Base-by-base conservation (phyloP, 805 yeast species). In the Geotrichum ghanense region DNA sequence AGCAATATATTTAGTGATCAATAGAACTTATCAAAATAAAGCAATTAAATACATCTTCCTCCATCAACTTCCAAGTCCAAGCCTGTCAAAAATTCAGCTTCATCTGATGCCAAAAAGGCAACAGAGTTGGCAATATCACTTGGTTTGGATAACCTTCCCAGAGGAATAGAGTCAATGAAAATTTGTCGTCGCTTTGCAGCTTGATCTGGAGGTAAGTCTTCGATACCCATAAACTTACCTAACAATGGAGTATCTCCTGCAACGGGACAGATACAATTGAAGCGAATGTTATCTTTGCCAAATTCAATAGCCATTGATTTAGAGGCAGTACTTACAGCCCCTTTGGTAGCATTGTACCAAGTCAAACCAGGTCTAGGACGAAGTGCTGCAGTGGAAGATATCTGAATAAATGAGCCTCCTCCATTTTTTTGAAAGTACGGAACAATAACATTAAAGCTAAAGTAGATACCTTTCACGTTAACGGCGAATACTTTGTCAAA, bases 211-310 rank as follows among this genome's bases (percentile, higher is more conserved):
- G 67, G 64, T 22, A 51, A 51, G 45, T 60, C 54, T 40, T 51
- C 56, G n/a, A n/a, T n/a, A 23, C 66, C 62, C 27, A 53, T 48
- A 40, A 56, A 37, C 43, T 51, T 47, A 43, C 61, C 65, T 59
- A 64, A 57, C 63, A 68, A 58, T 49, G 67, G 66, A 1, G 72
- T 68, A n/a, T 60, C 51, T n/a, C 67, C 69, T 45, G 63, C 62
- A 26, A 71, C 72, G 17, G 71, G 72, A 49, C 66, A 64, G 48
- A 66, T 63, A 2, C 63, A 51, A 50, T 69, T 69, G 14, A 67
- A 67, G n/a, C 67, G 62, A 47, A 69, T 64, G 43, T 64, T 61
- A 26, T 62, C 46, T 4, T 54, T 46, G 0, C 70, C 70, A 49
- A 63, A 53, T 49, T 69, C 72, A 43, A 63, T 57, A 3, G 73